phyloP scores from a whole-genome alignment of 495 filamentous ascomycete genomes.

The Neurospora tetraspora region DNA sequence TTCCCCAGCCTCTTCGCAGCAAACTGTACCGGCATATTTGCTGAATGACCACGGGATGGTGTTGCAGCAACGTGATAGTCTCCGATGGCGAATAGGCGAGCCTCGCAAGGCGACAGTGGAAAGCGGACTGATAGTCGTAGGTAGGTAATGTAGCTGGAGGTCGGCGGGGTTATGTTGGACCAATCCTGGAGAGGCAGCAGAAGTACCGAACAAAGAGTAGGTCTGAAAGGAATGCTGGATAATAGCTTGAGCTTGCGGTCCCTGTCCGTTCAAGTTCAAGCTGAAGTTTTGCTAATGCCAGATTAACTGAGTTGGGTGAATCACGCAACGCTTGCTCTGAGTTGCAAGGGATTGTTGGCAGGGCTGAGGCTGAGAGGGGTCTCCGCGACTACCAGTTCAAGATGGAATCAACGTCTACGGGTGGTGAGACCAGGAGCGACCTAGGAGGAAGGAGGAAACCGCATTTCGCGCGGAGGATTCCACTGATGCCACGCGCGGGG shows the following conservation, averaged over 20 bases:
- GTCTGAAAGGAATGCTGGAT: background rate
- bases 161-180: background rate
- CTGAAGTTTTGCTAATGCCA: background rate
- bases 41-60: background rate
- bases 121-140: background rate
- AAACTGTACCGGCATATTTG: conserved; percentile 30
- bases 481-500: background rate
- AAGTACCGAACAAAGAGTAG: background rate
- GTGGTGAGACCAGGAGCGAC: background rate
- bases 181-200: background rate
- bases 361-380: background rate
- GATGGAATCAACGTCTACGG: background rate
- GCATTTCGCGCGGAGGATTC: background rate
- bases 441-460: background rate
- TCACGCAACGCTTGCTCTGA: background rate
- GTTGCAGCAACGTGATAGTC: background rate
- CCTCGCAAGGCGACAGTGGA: background rate
- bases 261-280: background rate
- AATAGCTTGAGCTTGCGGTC: background rate
- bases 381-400: background rate
- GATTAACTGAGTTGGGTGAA: background rate
- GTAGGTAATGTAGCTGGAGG: background rate
- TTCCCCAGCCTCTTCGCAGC: conserved; percentile 42
- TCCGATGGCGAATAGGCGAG: background rate
- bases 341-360: background rate